Percentiles rank a stretch among this genome's conserved stretches.
Conservation (phyloP, 805 yeast genomes). For the Lipomyces anomalus region DNA sequence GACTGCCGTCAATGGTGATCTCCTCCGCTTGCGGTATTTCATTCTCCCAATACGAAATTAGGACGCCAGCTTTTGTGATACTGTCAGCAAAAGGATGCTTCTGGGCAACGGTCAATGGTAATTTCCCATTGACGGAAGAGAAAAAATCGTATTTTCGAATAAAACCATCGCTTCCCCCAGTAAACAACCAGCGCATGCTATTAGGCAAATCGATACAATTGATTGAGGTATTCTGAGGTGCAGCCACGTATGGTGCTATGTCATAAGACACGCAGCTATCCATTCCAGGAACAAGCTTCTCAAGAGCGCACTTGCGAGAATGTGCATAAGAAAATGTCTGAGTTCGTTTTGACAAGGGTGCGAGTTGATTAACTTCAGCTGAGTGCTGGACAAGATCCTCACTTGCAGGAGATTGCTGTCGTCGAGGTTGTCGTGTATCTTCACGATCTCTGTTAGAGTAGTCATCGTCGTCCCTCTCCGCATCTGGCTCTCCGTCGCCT, state of each 20-base stretch:
- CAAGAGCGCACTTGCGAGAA: constrained; percentile 12
- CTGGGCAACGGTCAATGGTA: constrained; percentile 85
- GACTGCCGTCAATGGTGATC: constrained; percentile 30
- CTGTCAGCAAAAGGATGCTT: constrained; percentile 83
- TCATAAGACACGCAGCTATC: constrained; percentile 53
- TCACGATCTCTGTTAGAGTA: constrained; percentile 8
- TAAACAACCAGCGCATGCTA: constrained; percentile 79
- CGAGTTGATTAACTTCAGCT: constrained; percentile 15
- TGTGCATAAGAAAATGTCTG: constrained; percentile 26
- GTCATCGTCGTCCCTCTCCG: constrained; percentile 23
- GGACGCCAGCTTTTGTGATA: constrained; percentile 75
- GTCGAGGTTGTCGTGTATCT: constrained; percentile 11
- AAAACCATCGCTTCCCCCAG: constrained; percentile 96
- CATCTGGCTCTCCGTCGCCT: constrained; percentile 29
- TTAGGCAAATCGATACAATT: constrained; percentile 70
- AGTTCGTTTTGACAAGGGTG: constrained; percentile 16
- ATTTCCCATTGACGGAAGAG: constrained; percentile 77
- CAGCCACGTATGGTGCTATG: constrained; percentile 78
- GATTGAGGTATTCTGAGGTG: constrained; percentile 73
- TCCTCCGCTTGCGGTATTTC: constrained; percentile 68
- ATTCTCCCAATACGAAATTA: constrained; percentile 89
- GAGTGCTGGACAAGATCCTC: constrained; percentile 3
- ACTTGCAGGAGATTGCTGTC: constrained; percentile 24
- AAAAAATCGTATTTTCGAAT: constrained; percentile 84
- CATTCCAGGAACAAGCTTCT: constrained; percentile 40